Percentiles rank a stretch among this genome's conserved stretches.
Conservation (phyloP, 768 basidiomycete species). For the Macrocybe gigantea region DNA sequence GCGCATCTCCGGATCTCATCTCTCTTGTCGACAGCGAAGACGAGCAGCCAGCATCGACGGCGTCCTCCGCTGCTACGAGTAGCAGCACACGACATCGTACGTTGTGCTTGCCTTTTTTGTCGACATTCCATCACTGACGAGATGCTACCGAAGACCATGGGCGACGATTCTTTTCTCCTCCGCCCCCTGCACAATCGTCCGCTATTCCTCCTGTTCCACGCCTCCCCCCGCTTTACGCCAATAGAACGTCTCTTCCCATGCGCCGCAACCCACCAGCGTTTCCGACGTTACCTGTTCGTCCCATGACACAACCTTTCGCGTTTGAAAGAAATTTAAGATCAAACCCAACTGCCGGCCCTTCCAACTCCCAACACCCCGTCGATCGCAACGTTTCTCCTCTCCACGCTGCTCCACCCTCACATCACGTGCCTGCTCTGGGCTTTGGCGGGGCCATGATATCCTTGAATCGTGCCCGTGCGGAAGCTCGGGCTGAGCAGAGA, state of each 20-base stretch:
- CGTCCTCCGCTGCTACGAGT: slow-evolving; percentile 8
- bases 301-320: slow-evolving; percentile 44
- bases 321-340: slow-evolving; percentile 33
- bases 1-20: slow-evolving; percentile 21
- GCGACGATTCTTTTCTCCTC: slow-evolving; percentile 35
- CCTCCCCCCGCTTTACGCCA: slow-evolving; percentile 31
- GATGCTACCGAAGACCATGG: slow-evolving; percentile 3
- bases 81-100: slow-evolving; percentile 10
- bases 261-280: slow-evolving; percentile 25
- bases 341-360: slow-evolving; percentile 12
- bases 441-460: slow-evolving; percentile 61
- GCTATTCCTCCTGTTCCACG: slow-evolving; percentile 54
- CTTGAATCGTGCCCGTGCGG: slow-evolving; percentile 20
- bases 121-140: slow-evolving; percentile 4
- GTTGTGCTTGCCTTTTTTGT: slow-evolving; percentile 3
- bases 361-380: slow-evolving; percentile 18
- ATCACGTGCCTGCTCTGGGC: slow-evolving; percentile 56
- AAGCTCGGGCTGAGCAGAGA: slow-evolving; percentile 8
- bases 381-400: slow-evolving; percentile 18
- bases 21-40: slow-evolving; percentile 32
- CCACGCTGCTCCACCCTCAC: slow-evolving; percentile 37
- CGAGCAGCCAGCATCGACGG: slow-evolving; percentile 19
- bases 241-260: slow-evolving; percentile 31
- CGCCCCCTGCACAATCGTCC: slow-evolving; percentile 34
- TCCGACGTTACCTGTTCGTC: slow-evolving; percentile 35